phyloP scores from a whole-genome alignment of 768 basidiomycete genomes.

The Amanita exitialis region DNA sequence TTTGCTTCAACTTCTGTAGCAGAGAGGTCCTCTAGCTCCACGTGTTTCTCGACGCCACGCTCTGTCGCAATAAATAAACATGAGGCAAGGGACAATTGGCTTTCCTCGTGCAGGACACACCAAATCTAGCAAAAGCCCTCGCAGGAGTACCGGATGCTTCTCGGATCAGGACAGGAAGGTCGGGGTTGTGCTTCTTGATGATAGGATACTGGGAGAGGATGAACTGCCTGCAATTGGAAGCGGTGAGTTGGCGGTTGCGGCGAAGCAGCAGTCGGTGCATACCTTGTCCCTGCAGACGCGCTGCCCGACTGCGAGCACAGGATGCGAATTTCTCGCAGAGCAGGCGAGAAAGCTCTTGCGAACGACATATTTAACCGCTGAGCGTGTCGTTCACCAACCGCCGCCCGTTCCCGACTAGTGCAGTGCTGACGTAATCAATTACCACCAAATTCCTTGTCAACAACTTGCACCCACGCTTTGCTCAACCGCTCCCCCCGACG shows the following conservation, averaged over 20 bases:
- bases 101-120: constrained; percentile 33
- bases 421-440: constrained; percentile 25
- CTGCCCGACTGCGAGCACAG: constrained; percentile 70
- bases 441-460: constrained; percentile 22
- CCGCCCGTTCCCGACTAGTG: not conserved
- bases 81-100: constrained; percentile 6
- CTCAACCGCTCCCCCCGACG: constrained; percentile 19
- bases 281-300: constrained; percentile 78
- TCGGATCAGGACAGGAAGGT: constrained; percentile 76
- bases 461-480: constrained; percentile 10
- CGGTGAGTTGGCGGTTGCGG: constrained; percentile 4
- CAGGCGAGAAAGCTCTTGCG: constrained; percentile 65
- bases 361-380: constrained; percentile 40
- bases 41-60: constrained; percentile 71
- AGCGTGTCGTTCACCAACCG: constrained; percentile 7
- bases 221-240: constrained; percentile 52
- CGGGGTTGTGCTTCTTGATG: constrained; percentile 77
- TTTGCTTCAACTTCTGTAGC: constrained; percentile 62
- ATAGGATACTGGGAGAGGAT: constrained; percentile 62
- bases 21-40: constrained; percentile 70
- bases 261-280: constrained; percentile 11
- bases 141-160: constrained; percentile 76
- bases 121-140: constrained; percentile 77
- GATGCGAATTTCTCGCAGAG: constrained; percentile 72
- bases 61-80: constrained; percentile 32